Evolutionary conservation across 768 basidiomycete genomes (phyloP).

Genomic region (Nevesoporus exiguus): DNA sequence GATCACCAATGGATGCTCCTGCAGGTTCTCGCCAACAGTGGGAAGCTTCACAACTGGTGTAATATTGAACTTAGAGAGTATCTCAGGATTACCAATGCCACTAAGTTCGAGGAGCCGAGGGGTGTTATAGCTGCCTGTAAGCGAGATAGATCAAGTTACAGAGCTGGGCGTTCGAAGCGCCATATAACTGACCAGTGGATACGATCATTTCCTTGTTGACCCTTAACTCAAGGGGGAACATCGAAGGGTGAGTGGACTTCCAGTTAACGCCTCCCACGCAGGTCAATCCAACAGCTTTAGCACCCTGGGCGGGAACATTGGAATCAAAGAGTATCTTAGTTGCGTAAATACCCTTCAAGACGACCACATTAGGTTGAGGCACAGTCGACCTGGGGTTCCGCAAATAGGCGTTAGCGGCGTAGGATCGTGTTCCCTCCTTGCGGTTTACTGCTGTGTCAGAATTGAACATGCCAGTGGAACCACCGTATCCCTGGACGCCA

Average conservation of each 20-base stretch:
- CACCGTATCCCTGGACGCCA: conserved; percentile 6
- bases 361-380: conserved; percentile 10
- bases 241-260: neutral
- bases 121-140: conserved; percentile 14
- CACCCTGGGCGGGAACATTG: neutral
- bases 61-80: conserved; percentile 9
- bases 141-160: neutral
- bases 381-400: conserved; percentile 4
- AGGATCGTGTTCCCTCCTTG: conserved; percentile 13
- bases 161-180: neutral
- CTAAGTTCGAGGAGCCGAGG: conserved; percentile 21
- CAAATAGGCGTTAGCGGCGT: conserved; percentile 19
- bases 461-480: conserved; percentile 19
- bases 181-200: neutral
- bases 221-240: neutral
- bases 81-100: conserved; percentile 11
- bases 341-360: conserved; percentile 8
- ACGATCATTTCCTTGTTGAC: neutral
- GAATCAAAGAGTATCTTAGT: conserved; percentile 12
- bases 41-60: conserved; percentile 9
- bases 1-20: conserved; percentile 13
- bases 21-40: conserved; percentile 19
- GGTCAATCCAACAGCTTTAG: conserved; percentile 8
- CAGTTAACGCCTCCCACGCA: conserved; percentile 13
- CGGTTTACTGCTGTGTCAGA: conserved; percentile 18